Percentiles rank a stretch among this genome's conserved stretches.
Conservation (phyloP, 306 rosid species). For the Rosa persica region DNA sequence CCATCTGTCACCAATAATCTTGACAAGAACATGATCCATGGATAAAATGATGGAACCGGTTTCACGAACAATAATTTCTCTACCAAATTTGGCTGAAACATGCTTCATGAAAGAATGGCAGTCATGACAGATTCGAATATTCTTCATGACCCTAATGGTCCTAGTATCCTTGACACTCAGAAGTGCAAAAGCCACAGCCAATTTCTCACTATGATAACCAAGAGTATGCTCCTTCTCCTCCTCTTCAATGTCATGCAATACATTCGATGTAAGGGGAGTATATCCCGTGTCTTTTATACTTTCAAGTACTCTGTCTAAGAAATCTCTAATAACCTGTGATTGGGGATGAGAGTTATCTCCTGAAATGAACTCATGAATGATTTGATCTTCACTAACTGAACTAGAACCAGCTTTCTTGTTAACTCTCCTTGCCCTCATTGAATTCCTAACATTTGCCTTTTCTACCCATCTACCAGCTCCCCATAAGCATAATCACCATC, state of each 20-base stretch:
- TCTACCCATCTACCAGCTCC: slow-evolving; percentile 10
- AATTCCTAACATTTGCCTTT: neutral
- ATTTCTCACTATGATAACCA: slow-evolving; percentile 20
- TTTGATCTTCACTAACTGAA: neutral
- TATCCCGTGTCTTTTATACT: slow-evolving; percentile 6
- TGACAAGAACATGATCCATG: slow-evolving; percentile 14
- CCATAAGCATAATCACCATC: slow-evolving; percentile 12
- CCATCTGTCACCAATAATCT: slow-evolving; percentile 20
- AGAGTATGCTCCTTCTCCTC: slow-evolving; percentile 21
- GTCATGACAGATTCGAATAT: slow-evolving; percentile 14
- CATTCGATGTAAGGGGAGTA: neutral
- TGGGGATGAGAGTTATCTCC: slow-evolving; percentile 8
- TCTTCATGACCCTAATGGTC: slow-evolving; percentile 17
- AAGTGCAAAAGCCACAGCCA: slow-evolving; percentile 25
- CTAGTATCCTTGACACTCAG: neutral
- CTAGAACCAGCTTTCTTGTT: neutral
- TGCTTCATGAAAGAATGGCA: slow-evolving; percentile 25
- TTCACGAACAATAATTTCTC: slow-evolving; percentile 12
- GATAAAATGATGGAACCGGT: slow-evolving; percentile 11
- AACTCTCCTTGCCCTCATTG: neutral
- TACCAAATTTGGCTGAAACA: slow-evolving; percentile 11
- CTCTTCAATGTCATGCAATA: slow-evolving; percentile 20
- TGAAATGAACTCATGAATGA: slow-evolving; percentile 9
- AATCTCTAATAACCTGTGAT: neutral
- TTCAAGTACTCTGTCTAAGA: slow-evolving; percentile 1